A percentile compares a stretch with the other conserved stretches of the same genome.
Conservation (phyloP, 1,284 basidiomycete genomes). For the Boletellus sp. region DNA sequence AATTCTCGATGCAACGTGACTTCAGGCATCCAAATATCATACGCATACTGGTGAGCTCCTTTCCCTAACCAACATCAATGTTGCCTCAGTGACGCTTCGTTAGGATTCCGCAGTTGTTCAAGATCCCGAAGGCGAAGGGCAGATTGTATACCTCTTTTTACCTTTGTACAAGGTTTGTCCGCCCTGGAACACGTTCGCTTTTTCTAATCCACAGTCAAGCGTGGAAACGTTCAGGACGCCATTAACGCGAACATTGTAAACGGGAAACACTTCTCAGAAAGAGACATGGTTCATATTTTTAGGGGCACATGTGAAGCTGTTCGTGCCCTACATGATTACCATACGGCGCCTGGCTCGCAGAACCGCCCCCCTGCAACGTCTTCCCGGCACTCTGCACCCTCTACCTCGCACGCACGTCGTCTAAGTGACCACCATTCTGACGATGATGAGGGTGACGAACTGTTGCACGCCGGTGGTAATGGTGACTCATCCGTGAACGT, state of each 20-base stretch:
- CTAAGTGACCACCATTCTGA: constrained; percentile 32
- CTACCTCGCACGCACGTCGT: constrained; percentile 25
- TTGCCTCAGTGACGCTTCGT: constrained; percentile 1
- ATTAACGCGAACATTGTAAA: constrained; percentile 88
- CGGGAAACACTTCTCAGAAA: constrained; percentile 81
- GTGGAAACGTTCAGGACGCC: constrained; percentile 92
- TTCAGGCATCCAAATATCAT: constrained; percentile 85
- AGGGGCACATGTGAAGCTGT: constrained; percentile 92
- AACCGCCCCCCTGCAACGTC: constrained; percentile 27
- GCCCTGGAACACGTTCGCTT: neutral
- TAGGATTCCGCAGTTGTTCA: constrained; percentile 93
- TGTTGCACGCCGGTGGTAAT: constrained; percentile 71
- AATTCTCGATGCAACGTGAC: constrained; percentile 4
- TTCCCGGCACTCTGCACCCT: constrained; percentile 11
- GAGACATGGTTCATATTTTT: constrained; percentile 86
- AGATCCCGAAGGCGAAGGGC: constrained; percentile 88
- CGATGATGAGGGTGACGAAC: constrained; percentile 50
- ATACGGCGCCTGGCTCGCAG: constrained; percentile 42
- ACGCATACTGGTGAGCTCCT: constrained; percentile 63
- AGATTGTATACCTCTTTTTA: constrained; percentile 92
- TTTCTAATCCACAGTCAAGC: constrained; percentile 39
- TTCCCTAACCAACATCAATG: neutral
- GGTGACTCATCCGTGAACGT: constrained; percentile 40
- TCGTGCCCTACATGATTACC: constrained; percentile 89
- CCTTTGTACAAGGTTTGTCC: constrained; percentile 75